These are phyloP conservation scores for Aegilops longissima DNA, from an alignment of 176 grass and related monocot species.

Conservation along the genomic window DNA sequence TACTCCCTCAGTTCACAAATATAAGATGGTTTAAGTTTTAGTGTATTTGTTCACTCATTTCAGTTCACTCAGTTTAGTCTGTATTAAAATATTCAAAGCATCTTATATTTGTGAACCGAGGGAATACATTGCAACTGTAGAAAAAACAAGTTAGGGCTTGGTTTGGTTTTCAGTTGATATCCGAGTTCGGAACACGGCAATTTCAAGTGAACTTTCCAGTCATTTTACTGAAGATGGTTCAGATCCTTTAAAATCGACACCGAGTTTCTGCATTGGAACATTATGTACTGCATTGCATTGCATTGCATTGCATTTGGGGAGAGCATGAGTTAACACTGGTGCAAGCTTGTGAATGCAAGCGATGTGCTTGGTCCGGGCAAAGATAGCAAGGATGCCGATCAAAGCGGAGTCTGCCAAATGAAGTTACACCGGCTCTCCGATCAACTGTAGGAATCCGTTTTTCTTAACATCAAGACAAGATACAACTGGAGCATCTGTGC, in stretches of 20 bases:
- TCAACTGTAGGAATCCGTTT: neutral
- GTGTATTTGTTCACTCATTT: too few relatives aligned
- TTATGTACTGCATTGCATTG: neutral
- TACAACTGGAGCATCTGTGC: neutral
- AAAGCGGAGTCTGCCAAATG: neutral
- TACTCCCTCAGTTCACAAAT: too few relatives aligned
- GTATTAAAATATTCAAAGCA: too few relatives aligned
- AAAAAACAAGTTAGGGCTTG: too few relatives aligned
- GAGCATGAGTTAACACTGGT: neutral
- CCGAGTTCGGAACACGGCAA: neutral
- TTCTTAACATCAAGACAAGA: neutral
- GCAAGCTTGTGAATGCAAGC: neutral
- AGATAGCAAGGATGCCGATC: conserved; percentile 11
- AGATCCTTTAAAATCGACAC: neutral
- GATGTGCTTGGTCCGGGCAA: conserved; percentile 26
- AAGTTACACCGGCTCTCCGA: neutral
- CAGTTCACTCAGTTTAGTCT: too few relatives aligned
- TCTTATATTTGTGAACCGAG: too few relatives aligned
- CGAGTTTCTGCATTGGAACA: neutral
- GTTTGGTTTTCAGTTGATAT: neutral
- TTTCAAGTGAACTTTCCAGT: neutral
- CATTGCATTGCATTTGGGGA: neutral
- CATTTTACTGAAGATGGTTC: neutral
- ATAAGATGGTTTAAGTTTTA: too few relatives aligned
- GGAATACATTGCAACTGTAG: too few relatives aligned